Evolutionary conservation across 352 stramenopile species (phyloP), one percentile per base, ranked within the genome.

Genomic region (Peronospora tabacina): DNA sequence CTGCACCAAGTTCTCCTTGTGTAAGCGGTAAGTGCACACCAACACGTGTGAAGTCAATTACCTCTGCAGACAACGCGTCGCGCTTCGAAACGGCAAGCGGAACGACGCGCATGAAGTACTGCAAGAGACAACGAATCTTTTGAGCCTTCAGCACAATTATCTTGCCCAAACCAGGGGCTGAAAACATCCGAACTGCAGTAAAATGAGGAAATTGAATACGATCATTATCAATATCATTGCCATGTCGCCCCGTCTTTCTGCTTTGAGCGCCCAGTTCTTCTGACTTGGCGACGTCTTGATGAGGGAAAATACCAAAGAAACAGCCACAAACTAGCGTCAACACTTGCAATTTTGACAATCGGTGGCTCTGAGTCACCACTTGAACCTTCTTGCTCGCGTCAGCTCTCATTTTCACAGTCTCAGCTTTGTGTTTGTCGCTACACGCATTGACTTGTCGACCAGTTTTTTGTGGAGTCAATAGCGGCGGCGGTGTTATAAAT

Each of bases 61-160:
- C 48, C 37, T 88, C 58, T 7, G 38, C 29, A 12, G 53, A 56
- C 7, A 82, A 20, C 6, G 35, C 30, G 0, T 15, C 19, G 0
- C 36, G 43, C 6, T 58, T 30, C 10, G 48, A 44, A 7, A 67
- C 44, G 0, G 52, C 32, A 16, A 64, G 70, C 13, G 72, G 72
- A 5, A 79, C 62, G 3, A 80, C 55, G 2, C 63, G 63, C n/a
- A 85, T 47, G 47, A 88, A 85, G 32, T 88, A 88, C 51, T 86
- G 61, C 38, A 88, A 53, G 7, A 88, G 55, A 16, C 72, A 82
- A n/a, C 77, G 72, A 39, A 88, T 66, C 47, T 88, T 88, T 34
- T 88, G 58, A 7, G 40, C 62, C 30, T 86, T 88, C n/a, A 84
- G 52, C 11, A 58, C 52, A 15, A 61, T 42, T 43, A 66, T 28